Evolutionary conservation across 2,329 filamentous ascomycete genomes (phyloP), one percentile per base, ranked within the genome.

Genomic region (Cladosporium halotolerans): DNA sequence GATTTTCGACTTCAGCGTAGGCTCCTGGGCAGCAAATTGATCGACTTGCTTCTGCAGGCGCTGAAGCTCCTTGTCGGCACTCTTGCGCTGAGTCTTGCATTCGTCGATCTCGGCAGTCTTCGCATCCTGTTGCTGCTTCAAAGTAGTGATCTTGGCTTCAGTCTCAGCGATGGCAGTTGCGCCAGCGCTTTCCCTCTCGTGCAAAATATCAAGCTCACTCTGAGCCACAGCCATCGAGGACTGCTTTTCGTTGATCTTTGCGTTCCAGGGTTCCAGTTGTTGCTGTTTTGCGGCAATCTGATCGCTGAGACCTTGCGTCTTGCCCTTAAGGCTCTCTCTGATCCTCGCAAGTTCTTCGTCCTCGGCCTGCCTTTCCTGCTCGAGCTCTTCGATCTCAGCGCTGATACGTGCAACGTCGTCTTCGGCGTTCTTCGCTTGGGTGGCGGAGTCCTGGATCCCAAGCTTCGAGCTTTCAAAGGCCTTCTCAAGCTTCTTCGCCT

Each of bases 401-500:
- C 81, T 78, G 56, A 89, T 85, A 3, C 82, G 84, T 65, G 89
- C 82, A 41, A 97, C 87, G 59, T 96, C 90, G 54, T 85, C 79
- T 7, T 78, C 75, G 62, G 88, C 90, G 60, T 91, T 85, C 65
- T 88, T 83, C 9, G 93, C 86, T 8, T 89, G 82, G 57, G 86
- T 85, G 36, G 85, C 80, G 3, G 90, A 87, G 62, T 95, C 89
- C 0, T 81, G 79, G 0, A 83, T 81, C 5, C 86, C 83, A 54
- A 85, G 84, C 58, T 88, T 88, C 55, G 88, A 89, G 43, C 84
- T 86, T 52, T 83, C 78, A 57, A 93, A 88, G 0, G 86, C 81
- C 74, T 96, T 97, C 60, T 97, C 89, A 11, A 96, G 79, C 73
- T 99, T 99, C 76, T 93, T 96, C 63, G 88, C 85, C 74, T 99